Base-by-base conservation (phyloP, 73 alveolate genomes). In the Paramecium primaurelia region DNA sequence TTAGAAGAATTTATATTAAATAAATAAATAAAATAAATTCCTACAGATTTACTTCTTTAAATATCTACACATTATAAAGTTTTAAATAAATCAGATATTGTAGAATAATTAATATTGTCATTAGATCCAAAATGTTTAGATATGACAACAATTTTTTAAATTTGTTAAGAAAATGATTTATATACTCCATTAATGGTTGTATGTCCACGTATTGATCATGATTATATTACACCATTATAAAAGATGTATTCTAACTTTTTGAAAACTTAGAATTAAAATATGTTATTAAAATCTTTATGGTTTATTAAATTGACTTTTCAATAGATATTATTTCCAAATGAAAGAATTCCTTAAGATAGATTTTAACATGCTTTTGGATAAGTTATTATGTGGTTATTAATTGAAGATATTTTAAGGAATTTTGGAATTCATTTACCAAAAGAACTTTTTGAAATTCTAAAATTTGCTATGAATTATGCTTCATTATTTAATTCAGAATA, bases 111-210 rank as follows among this genome's bases (percentile, higher is more conserved):
- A 5, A 44, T 80, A 18, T 80, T 80, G 51, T 32, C 47, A 22
- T 44, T 80, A 25, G 91, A 80, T 42, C 44, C 75, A 6, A 80
- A 80, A 80, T 45, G 14, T 14, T 45, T 80, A 7, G 91, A 80
- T 80, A 45, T 80, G 60, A 42, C 68, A 10, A 75, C 60, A 3
- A 47, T 80, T n/a, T 80, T 80, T 80, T 45, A 40, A 44, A 80
- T 80, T 26, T 80, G 91, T 44, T 9, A 32, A 14, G 77, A 80
- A 10, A 45, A 45, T 42, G 75, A 80, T 80, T 25, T 80, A 47
- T 80, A 80, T 49, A 80, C 91, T 45, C 91, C 91, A 26, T 36
- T 80, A 25, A 80, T 80, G 30, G 71, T 80, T 20, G 91, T 80
- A 0, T 80, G 91, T 49, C 91, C 91, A 45, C 47, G 91, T 22